Percentiles rank a stretch among this genome's conserved stretches.
Conservation (phyloP, 805 yeast species). For the Suhomyces xylopsoci region DNA sequence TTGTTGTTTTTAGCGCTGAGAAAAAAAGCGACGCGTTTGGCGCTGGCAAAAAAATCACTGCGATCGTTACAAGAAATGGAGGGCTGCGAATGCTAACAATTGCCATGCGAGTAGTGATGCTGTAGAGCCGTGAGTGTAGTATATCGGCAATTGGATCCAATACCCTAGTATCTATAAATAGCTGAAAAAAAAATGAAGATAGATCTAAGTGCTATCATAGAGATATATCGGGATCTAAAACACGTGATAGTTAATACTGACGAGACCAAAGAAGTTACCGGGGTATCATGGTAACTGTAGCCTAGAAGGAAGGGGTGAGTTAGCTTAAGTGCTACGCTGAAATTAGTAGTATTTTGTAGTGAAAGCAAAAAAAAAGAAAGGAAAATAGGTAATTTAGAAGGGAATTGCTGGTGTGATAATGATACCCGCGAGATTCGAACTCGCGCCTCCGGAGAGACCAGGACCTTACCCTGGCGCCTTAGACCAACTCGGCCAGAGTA, state of each 20-base stretch:
- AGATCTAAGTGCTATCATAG: not conserved
- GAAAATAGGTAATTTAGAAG: constrained; percentile 15
- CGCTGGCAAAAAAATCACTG: not conserved
- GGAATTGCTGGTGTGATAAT: constrained; percentile 35
- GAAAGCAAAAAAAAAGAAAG: constrained; percentile 3
- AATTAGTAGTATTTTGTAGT: not conserved
- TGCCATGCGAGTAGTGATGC: not conserved
- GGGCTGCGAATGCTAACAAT: not conserved
- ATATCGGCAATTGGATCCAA: not conserved
- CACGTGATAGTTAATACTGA: not conserved
- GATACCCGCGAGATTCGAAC: constrained; percentile 46
- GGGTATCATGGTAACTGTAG: not conserved
- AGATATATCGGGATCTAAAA: not conserved
- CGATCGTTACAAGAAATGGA: not conserved
- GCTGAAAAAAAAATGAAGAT: not conserved
- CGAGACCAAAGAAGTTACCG: not conserved
- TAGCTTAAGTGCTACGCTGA: not conserved
- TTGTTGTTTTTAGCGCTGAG: constrained; percentile 1
- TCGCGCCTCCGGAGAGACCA: constrained; percentile 47
- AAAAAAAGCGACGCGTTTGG: constrained; percentile 2
- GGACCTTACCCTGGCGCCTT: constrained; percentile 48
- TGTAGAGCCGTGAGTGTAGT: not conserved
- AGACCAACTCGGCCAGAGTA: constrained; percentile 45
- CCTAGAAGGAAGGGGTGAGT: not conserved
- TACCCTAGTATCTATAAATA: not conserved